A percentile compares a stretch with the other conserved stretches of the same genome.
Evolutionary conservation across 345 rosid genomes (phyloP).

Genomic region (Excoecaria cochinchinensis): DNA sequence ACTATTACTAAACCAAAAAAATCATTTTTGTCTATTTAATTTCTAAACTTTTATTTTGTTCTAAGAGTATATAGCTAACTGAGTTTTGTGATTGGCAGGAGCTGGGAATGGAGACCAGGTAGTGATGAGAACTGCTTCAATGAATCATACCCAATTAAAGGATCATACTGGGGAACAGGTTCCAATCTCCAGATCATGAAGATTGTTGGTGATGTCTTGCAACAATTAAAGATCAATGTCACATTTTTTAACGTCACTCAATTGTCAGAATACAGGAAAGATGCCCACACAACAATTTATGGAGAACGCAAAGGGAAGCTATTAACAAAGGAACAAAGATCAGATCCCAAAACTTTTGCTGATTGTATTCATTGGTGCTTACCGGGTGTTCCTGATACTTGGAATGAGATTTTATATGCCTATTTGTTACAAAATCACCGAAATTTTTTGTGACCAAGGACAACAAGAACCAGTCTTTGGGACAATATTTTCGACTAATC

Average conservation of each 20-base stretch:
- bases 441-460: slow-evolving; percentile 23
- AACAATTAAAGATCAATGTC: slow-evolving; percentile 45
- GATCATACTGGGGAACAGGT: slow-evolving; percentile 84
- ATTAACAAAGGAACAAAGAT: slow-evolving; percentile 64
- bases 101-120: slow-evolving; percentile 92
- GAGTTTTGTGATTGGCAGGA: slow-evolving; percentile 41
- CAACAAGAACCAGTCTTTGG: background rate
- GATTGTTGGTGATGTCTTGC: slow-evolving; percentile 45
- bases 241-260: slow-evolving; percentile 74
- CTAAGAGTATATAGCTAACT: background rate
- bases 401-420: slow-evolving; percentile 85
- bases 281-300: slow-evolving; percentile 73
- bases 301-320: slow-evolving; percentile 85
- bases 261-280: slow-evolving; percentile 79
- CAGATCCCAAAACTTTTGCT: slow-evolving; percentile 60
- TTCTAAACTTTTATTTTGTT: too few relatives aligned
- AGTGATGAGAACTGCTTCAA: slow-evolving; percentile 73
- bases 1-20: too few relatives aligned
- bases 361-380: slow-evolving; percentile 97
- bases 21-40: too few relatives aligned
- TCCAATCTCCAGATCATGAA: slow-evolving; percentile 77
- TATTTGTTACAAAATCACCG: slow-evolving; percentile 53
- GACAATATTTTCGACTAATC: background rate
- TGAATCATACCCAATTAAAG: slow-evolving; percentile 62
- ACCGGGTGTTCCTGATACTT: slow-evolving; percentile 89